Evolutionary conservation across 106 monocot species (phyloP).

Genomic region (Ottelia alismoides): DNA sequence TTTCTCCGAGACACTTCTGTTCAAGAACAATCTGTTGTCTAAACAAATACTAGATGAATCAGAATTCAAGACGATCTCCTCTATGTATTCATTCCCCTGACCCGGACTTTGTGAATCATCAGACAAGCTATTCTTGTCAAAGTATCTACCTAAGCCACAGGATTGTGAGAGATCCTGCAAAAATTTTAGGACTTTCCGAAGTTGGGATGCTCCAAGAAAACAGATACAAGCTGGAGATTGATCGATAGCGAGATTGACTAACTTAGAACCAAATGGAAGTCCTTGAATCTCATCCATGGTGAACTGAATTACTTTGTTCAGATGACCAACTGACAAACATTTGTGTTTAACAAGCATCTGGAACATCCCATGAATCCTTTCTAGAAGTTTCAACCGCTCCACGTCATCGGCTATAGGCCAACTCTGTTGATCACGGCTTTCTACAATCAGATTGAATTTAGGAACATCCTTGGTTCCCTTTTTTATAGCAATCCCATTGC

Average conservation of each 20-base stretch:
- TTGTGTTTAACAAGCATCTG: conserved; percentile 50
- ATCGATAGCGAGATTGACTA: conserved; percentile 35
- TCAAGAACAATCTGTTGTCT: conserved; percentile 20
- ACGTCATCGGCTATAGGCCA: conserved; percentile 77
- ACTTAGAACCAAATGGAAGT: conserved; percentile 33
- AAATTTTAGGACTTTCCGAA: conserved; percentile 62
- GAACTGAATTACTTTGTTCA: conserved; percentile 64
- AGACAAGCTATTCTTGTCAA: conserved; percentile 21
- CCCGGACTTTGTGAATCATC: conserved; percentile 19
- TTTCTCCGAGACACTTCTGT: conserved; percentile 12
- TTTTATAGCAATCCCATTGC: conserved; percentile 27
- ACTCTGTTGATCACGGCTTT: conserved; percentile 3
- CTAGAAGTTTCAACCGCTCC: conserved; percentile 59
- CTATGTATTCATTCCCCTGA: conserved; percentile 14
- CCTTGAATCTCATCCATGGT: conserved; percentile 56
- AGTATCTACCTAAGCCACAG: conserved; percentile 41
- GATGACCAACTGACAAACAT: conserved; percentile 53
- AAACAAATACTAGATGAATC: conserved; percentile 33
- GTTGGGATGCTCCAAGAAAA: conserved; percentile 52
- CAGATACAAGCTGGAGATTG: conserved; percentile 59
- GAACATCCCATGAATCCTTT: conserved; percentile 60
- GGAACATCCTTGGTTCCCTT: conserved; percentile 10
- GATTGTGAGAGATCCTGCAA: conserved; percentile 80
- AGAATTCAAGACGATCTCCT: conserved; percentile 29
- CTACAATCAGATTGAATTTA: background rate